Conservation (phyloP, 75 land plant species). For the Ceratopteris richardii region DNA sequence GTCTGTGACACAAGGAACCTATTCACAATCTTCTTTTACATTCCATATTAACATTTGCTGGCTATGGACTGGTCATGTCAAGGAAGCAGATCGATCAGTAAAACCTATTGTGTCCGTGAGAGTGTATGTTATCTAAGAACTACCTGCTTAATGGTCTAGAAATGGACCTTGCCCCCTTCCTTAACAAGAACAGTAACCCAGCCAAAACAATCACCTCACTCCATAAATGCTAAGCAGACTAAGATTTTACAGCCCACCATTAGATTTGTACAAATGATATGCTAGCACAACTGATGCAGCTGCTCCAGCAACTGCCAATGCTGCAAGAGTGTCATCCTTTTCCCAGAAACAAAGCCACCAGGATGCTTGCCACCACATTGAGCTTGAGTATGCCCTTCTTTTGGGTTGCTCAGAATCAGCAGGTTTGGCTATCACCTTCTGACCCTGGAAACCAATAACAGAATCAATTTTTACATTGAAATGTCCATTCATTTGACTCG, state of each 20-base stretch:
- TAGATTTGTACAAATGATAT: not conserved
- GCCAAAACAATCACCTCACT: too few species aligned
- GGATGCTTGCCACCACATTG: constrained; percentile 4
- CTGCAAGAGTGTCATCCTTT: constrained; percentile 12
- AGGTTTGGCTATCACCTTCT: not conserved
- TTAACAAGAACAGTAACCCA: too few species aligned
- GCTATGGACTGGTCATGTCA: too few species aligned
- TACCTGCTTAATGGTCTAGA: too few species aligned
- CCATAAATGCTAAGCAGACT: too few species aligned
- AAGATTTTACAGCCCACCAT: not conserved
- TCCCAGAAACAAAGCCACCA: constrained; percentile 23
- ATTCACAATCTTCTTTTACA: too few species aligned
- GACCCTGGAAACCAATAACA: not conserved
- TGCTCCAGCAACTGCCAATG: constrained; percentile 14
- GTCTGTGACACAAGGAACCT: too few species aligned
- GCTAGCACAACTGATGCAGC: constrained; percentile 11
- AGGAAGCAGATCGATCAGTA: too few species aligned
- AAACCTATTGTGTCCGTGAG: too few species aligned
- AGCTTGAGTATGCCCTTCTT: constrained; percentile 3
- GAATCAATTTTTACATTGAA: constrained; percentile 4
- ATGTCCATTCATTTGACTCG: not conserved
- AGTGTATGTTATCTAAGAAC: too few species aligned
- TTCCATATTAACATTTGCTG: too few species aligned
- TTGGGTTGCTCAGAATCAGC: not conserved
- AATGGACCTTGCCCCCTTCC: too few species aligned